Base-by-base conservation (phyloP, 345 rosid genomes). In the Populus tremula region DNA sequence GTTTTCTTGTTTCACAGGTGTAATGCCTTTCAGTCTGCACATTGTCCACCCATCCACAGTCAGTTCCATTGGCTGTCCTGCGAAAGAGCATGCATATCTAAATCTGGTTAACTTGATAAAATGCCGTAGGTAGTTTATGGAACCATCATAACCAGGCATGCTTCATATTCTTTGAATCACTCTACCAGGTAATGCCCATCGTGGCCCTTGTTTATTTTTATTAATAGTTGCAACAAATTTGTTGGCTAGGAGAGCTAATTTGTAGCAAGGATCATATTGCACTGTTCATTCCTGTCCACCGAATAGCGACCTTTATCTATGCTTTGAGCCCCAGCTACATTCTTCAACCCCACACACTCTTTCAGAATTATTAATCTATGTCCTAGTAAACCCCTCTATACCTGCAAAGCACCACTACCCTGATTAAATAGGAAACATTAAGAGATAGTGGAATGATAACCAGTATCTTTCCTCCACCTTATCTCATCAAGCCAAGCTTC, bases 1-100 rank as follows among this genome's bases (percentile, higher is more conserved):
- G 85, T 89, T 66, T 75, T 76, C 80, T 87, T 88, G 80, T 88
- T 87, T 92, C 91, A 86, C 8, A 87, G 69, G 78, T 90, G 92
- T 62, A 90, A 38, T 29, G 82, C 85, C 5, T 33, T 33, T 85
- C 21, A 33, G 35, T 70, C 75, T 69, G 29, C 65, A 69, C 84
- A 1, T 78, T 79, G 20, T 70, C 23, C 6, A 21, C 64, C 78
- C 72, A 50, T 67, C 33, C 49, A 6, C 20, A 47, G 4, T 66
- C 63, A n/a, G 63, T 16, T 35, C 21, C 43, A 31, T 31, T 76
- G 4, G 31, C 9, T 23, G 72, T 67, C 35, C 12, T 50, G 49
- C 63, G 33, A 27, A 35, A 76, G 41, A 66, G 64, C 65, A 13
- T n/a, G n/a, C 64, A 31, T 12, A 67, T 76, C 66, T 67, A 76